phyloP scores from a whole-genome alignment of 1,139 yeast species.

The Entelexis sorbosivorans region DNA sequence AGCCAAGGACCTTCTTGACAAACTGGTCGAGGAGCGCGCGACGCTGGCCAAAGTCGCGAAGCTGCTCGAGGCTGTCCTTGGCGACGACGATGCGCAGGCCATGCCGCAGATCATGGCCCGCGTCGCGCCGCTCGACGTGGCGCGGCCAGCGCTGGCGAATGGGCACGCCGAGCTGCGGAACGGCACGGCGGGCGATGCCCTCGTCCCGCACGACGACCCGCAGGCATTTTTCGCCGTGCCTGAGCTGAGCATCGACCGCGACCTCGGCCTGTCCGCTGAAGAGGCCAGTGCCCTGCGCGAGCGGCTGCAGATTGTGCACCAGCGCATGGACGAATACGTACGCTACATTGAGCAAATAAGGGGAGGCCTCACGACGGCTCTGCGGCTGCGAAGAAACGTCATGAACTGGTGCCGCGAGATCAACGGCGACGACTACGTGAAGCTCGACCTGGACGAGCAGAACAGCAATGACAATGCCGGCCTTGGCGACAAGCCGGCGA shows the following conservation, averaged over 20 bases:
- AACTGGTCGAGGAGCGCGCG: conserved; percentile 69
- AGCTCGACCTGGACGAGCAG: conserved; percentile 22
- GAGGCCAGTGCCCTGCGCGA: conserved; percentile 57
- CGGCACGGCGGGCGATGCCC: background rate
- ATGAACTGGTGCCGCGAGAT: conserved; percentile 78
- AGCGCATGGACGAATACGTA: conserved; percentile 82
- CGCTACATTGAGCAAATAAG: conserved; percentile 63
- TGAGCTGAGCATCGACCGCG: conserved; percentile 36
- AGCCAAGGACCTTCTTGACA: conserved; percentile 60
- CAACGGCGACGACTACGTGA: conserved; percentile 47
- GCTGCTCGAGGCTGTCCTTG: conserved; percentile 65
- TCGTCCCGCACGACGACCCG: conserved; percentile 18
- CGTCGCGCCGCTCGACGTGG: conserved; percentile 1
- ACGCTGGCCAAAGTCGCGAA: conserved; percentile 60
- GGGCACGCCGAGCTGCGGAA: too few relatives aligned
- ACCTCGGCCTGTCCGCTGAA: conserved; percentile 39
- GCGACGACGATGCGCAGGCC: conserved; percentile 70
- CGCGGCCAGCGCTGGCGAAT: too few relatives aligned
- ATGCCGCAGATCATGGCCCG: conserved; percentile 16
- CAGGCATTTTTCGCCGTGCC: conserved; percentile 65
- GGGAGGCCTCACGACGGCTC: conserved; percentile 66
- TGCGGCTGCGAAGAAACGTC: conserved; percentile 56
- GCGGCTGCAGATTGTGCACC: conserved; percentile 59
- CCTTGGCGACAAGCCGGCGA: conserved; percentile 20
- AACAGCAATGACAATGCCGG: conserved; percentile 19